Evolutionary conservation across 805 yeast species (phyloP), one percentile per base, ranked within the genome.

Genomic region (Lachancea fermentati): DNA sequence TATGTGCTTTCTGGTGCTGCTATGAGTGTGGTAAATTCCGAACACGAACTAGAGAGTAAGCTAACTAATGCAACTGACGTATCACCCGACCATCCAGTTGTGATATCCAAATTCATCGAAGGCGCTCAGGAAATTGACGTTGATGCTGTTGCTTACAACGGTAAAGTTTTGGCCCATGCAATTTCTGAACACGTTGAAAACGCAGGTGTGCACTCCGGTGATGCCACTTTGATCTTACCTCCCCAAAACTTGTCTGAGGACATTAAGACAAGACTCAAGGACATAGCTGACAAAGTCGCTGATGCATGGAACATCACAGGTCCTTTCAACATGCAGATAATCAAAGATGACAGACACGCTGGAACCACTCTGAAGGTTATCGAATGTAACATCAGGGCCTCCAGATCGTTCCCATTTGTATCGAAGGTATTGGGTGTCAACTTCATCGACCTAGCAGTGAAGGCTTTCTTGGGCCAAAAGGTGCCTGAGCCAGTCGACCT

Each of bases 171-270:
- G 37, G 94, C 91, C 43, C 98, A 91, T 65, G 97, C 96, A 44
- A 85, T 91, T 44, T 85, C 96, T 49, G 98, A 93, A 67, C 98
- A 91, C 65, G 95, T 89, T 58, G 98, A 91, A 69, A 88, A 89
- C 58, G 98, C 98, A 7, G 98, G 98, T 73, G 84, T 93, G 44
- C 98, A 91, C 70, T 89, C 97, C 37, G 98, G 98, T 66, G 98
- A 91, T 68, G 98, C 98, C 40, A 88, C 97, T 22, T 77, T 91
- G 58, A 80, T 91, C 37, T 74, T 93, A 44, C 98, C 98, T 44
- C 97, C 98, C 19, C 95, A 82, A 64, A 69, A 72, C 45, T 71
- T 93, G 46, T 78, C 80, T 33, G 79, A 80, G 34, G 71, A 67
- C 13, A 73, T 80, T 38, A 71, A 89, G 75, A 67, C 55, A 18